Evolutionary conservation across 2,329 filamentous ascomycete species (phyloP).

Genomic region (Exophiala sideris): DNA sequence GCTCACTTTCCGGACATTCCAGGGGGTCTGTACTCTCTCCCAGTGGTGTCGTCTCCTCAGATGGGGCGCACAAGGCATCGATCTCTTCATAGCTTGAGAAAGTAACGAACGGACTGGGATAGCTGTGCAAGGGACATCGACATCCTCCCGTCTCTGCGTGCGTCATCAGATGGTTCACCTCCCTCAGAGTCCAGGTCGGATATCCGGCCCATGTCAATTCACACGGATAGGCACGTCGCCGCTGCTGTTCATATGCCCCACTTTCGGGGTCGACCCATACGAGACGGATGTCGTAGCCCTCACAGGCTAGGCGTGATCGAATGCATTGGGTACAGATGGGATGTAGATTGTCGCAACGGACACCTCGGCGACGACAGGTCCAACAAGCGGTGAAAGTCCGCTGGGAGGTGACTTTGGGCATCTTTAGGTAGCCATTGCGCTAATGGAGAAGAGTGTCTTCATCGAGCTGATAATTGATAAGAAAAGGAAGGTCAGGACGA

Average conservation of each 20-base stretch:
- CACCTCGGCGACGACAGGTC: constrained; percentile 13
- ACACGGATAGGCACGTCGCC: constrained; percentile 13
- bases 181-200: constrained; percentile 6
- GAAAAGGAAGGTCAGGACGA: constrained; percentile 1
- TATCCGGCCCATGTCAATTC: constrained; percentile 8
- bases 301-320: constrained; percentile 7
- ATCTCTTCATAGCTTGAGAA: neutral
- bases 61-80: neutral
- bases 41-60: neutral
- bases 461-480: no score
- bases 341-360: constrained; percentile 10
- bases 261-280: constrained; percentile 14
- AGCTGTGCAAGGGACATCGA: constrained; percentile 6
- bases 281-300: constrained; percentile 12
- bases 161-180: constrained; percentile 10
- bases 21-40: neutral
- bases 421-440: neutral
- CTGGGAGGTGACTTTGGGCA: constrained; percentile 7
- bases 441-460: neutral
- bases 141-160: constrained; percentile 1
- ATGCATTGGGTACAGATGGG: constrained; percentile 8
- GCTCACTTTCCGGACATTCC: neutral
- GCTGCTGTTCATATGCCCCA: constrained; percentile 4
- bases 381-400: constrained; percentile 16
- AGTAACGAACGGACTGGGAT: constrained; percentile 4